These are phyloP conservation scores for Penicillium ucsense DNA, from an alignment of 495 filamentous ascomycete genomes.

Conservation along the genomic window DNA sequence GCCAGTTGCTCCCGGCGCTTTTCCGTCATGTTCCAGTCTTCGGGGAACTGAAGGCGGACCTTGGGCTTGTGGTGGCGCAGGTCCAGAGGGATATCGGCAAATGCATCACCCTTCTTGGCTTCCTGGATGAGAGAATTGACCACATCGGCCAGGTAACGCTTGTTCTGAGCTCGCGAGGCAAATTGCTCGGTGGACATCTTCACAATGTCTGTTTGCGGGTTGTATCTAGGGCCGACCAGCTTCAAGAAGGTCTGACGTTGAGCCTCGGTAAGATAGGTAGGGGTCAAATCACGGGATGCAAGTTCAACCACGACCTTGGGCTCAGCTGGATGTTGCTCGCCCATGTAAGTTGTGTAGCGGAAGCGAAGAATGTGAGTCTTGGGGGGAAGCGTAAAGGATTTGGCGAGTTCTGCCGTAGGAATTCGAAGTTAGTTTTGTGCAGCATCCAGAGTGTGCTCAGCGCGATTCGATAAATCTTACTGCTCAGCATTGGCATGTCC, in stretches of 20 bases:
- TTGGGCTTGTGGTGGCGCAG: conserved; percentile 76
- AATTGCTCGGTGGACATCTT: conserved; percentile 90
- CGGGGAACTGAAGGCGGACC: conserved; percentile 59
- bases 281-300: conserved; percentile 53
- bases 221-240: conserved; percentile 78
- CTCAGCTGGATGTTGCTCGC: conserved; percentile 84
- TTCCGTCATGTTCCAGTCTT: conserved; percentile 68
- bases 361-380: conserved; percentile 66
- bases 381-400: conserved; percentile 65
- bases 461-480: conserved; percentile 40
- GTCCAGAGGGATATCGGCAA: conserved; percentile 84
- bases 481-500: conserved; percentile 88
- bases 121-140: conserved; percentile 64
- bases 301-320: conserved; percentile 93
- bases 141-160: conserved; percentile 76
- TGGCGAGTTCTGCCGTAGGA: conserved; percentile 55
- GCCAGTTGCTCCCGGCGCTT: conserved; percentile 56
- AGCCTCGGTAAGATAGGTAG: conserved; percentile 45
- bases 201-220: conserved; percentile 73
- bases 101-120: conserved; percentile 75
- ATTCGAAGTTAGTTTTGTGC: conserved; percentile 12
- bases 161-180: conserved; percentile 84
- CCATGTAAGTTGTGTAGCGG: conserved; percentile 95
- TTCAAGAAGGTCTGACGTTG: conserved; percentile 81
- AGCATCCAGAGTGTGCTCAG: neutral